Percentiles rank a stretch among this genome's conserved stretches.
phyloP scores from a whole-genome alignment of 1,284 basidiomycete genomes.

The Ustilago shanxiensis region DNA sequence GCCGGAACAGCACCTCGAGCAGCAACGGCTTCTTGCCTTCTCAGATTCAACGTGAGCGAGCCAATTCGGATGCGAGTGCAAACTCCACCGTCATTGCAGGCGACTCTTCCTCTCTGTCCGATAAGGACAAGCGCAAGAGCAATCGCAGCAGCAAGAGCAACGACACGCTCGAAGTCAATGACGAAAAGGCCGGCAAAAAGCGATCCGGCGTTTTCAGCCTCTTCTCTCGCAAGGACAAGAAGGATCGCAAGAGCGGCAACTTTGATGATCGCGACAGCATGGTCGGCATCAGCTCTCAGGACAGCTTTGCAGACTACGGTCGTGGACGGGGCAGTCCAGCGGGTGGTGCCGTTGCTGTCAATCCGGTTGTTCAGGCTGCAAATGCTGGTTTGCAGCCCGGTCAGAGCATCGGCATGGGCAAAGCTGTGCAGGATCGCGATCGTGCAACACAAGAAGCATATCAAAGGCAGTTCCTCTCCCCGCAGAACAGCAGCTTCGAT shows the following conservation, averaged over 20 bases:
- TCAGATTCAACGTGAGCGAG: constrained; percentile 58
- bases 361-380: constrained; percentile 36
- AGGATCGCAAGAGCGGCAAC: constrained; percentile 61
- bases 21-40: constrained; percentile 59
- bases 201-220: constrained; percentile 65
- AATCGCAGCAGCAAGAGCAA: constrained; percentile 52
- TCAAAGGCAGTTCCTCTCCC: constrained; percentile 58
- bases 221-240: constrained; percentile 66
- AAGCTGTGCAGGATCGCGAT: constrained; percentile 60
- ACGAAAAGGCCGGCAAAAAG: constrained; percentile 64
- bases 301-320: constrained; percentile 24
- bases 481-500: constrained; percentile 35
- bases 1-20: constrained; percentile 46
- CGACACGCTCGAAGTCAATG: constrained; percentile 45
- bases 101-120: constrained; percentile 32
- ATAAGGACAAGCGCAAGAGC: constrained; percentile 52
- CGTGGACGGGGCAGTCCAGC: constrained; percentile 31
- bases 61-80: constrained; percentile 56
- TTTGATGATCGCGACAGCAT: constrained; percentile 54
- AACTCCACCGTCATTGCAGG: constrained; percentile 33
- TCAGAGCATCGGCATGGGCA: constrained; percentile 55
- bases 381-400: constrained; percentile 45
- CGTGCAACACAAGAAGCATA: constrained; percentile 61
- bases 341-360: constrained; percentile 11
- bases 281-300: constrained; percentile 54